Evolutionary conservation across 345 rosid genomes (phyloP).

Genomic region (Hypericum androsaemum): DNA sequence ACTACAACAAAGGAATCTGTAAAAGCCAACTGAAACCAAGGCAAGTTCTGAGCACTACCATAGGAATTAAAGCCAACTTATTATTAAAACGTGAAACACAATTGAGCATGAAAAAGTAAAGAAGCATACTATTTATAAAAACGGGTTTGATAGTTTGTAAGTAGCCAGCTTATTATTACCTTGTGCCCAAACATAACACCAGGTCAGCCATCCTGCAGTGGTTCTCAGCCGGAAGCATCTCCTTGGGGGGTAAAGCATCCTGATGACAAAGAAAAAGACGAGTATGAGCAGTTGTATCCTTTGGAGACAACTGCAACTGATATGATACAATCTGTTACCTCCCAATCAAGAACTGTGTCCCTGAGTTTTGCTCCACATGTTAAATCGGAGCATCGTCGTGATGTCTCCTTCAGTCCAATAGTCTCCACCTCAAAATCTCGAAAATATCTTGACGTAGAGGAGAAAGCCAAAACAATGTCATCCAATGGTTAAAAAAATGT

Average conservation of each 20-base stretch:
- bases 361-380: conserved; percentile 75
- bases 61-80: too few relatives aligned
- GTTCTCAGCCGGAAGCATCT: conserved; percentile 80
- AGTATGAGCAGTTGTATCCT: background rate
- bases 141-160: background rate
- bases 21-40: too few relatives aligned
- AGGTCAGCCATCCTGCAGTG: conserved; percentile 87
- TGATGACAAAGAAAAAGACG: conserved; percentile 12
- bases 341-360: conserved; percentile 99
- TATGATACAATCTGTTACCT: conserved; percentile 37
- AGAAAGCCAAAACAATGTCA: too few relatives aligned
- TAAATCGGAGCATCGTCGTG: conserved; percentile 56
- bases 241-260: conserved; percentile 87
- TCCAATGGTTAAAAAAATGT: too few relatives aligned
- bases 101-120: background rate
- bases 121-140: background rate
- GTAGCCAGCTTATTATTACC: conserved; percentile 25
- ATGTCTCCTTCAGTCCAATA: conserved; percentile 87
- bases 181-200: conserved; percentile 88
- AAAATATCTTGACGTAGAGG: conserved; percentile 43
- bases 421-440: conserved; percentile 97
- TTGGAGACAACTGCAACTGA: background rate
- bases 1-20: too few relatives aligned
- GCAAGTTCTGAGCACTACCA: too few relatives aligned
- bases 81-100: background rate